Evolutionary conservation across 257 asterid genomes (phyloP).

Genomic region (Solanum medicagineum): DNA sequence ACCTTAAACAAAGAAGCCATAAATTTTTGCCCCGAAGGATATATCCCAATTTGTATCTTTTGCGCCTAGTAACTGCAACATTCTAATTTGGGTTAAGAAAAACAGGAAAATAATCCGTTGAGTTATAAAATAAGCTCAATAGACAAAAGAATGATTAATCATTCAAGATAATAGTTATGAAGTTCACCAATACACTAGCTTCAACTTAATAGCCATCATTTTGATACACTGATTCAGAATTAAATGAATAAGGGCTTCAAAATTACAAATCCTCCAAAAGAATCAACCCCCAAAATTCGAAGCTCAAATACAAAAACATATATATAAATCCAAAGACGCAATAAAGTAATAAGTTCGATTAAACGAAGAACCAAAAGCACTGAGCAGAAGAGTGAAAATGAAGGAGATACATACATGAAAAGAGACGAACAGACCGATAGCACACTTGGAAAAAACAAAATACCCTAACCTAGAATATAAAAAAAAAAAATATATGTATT

Average conservation of each 20-base stretch:
- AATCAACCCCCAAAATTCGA: neutral
- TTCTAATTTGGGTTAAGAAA: neutral
- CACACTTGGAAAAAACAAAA: neutral
- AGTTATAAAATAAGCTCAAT: neutral
- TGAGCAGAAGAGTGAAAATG: neutral
- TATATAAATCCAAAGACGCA: too few species aligned
- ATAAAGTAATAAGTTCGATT: neutral
- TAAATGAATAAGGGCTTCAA: too few species aligned
- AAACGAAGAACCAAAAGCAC: neutral
- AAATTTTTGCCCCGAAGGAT: neutral
- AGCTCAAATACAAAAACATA: neutral
- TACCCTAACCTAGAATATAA: neutral
- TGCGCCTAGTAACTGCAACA: neutral
- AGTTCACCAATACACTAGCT: neutral
- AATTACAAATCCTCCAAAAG: neutral
- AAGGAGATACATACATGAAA: neutral
- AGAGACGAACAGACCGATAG: neutral
- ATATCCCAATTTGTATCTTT: neutral
- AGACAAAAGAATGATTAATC: neutral
- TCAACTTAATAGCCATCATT: neutral
- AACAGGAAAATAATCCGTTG: neutral
- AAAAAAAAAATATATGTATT: too few species aligned
- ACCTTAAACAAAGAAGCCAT: conserved; percentile 38
- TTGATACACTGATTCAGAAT: neutral
- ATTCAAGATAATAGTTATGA: neutral